Conservation (phyloP, 306 rosid species). For the Cicer yamashitae region DNA sequence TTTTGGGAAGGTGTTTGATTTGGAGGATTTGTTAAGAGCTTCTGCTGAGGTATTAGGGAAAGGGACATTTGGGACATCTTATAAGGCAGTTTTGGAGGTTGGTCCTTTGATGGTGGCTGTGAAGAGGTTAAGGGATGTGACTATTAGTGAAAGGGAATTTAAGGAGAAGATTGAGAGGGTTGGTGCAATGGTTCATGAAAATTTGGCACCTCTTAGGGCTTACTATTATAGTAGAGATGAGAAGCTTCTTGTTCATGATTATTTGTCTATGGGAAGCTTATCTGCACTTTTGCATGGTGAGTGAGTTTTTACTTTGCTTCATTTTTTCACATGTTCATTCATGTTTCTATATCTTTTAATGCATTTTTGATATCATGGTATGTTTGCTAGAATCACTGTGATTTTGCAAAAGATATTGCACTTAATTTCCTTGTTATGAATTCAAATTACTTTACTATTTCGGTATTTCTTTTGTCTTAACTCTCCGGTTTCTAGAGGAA, state of each 20-base stretch:
- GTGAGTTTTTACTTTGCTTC: background rate
- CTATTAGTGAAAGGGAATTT: conserved; percentile 61
- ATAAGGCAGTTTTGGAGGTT: conserved; percentile 66
- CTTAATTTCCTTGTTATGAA: background rate
- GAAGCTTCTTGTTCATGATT: conserved; percentile 77
- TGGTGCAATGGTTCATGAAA: conserved; percentile 70
- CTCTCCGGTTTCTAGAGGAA: no score
- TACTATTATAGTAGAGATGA: conserved; percentile 71
- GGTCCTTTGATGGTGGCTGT: conserved; percentile 72
- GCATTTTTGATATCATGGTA: no score
- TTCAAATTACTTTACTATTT: conserved; percentile 33
- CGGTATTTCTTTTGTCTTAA: background rate
- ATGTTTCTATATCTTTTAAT: conserved; percentile 9
- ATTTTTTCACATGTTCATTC: conserved; percentile 7
- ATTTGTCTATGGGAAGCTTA: conserved; percentile 73
- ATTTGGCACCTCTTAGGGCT: conserved; percentile 73
- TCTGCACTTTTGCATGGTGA: conserved; percentile 78
- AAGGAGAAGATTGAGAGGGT: conserved; percentile 66
- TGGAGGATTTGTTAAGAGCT: conserved; percentile 78
- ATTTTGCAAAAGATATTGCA: no score
- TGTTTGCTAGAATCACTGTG: no score
- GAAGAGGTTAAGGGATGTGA: conserved; percentile 70
- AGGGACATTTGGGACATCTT: conserved; percentile 72
- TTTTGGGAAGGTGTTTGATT: conserved; percentile 57
- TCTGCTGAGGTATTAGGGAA: conserved; percentile 81